A percentile compares a stretch with the other conserved stretches of the same genome.
Conservation (phyloP, 208 protist genomes). For the Crithidia bombi region DNA sequence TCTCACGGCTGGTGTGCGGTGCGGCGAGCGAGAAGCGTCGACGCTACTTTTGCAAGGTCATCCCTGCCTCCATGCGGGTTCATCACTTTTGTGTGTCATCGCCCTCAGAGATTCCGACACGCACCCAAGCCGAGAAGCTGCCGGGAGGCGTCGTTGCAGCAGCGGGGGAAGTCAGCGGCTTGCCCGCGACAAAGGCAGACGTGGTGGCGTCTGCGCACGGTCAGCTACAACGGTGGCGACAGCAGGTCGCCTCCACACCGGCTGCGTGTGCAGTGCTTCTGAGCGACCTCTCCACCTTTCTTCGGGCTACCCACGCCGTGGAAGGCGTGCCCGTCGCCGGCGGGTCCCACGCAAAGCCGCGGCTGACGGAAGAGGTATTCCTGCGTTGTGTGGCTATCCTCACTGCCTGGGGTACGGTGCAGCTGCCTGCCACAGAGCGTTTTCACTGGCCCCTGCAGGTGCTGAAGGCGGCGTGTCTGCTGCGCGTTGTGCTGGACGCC, state of each 20-base stretch:
- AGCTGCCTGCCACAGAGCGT: slow-evolving; percentile 25
- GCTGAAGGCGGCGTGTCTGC: slow-evolving; percentile 23
- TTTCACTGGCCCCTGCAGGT: slow-evolving; percentile 39
- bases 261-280: slow-evolving; percentile 20
- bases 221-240: slow-evolving; percentile 15
- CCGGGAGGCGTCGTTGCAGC: not conserved
- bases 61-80: slow-evolving; percentile 39
- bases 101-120: not conserved
- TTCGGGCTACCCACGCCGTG: slow-evolving; percentile 25
- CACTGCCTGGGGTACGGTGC: slow-evolving; percentile 27
- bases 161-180: not conserved
- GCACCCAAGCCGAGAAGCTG: not conserved
- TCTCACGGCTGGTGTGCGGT: slow-evolving; percentile 51
- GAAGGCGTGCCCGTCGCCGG: slow-evolving; percentile 10
- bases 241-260: slow-evolving; percentile 6
- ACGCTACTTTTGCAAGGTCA: slow-evolving; percentile 65
- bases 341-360: slow-evolving; percentile 4
- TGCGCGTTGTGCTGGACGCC: slow-evolving; percentile 33
- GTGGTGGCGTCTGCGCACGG: not conserved
- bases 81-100: slow-evolving; percentile 41
- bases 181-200: not conserved
- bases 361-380: slow-evolving; percentile 24
- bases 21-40: slow-evolving; percentile 40
- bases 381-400: slow-evolving; percentile 25
- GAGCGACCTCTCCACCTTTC: slow-evolving; percentile 18